A percentile compares a stretch with the other conserved stretches of the same genome.
phyloP scores from a whole-genome alignment of 768 basidiomycete species.

The Neoboletus subvelutipes region DNA sequence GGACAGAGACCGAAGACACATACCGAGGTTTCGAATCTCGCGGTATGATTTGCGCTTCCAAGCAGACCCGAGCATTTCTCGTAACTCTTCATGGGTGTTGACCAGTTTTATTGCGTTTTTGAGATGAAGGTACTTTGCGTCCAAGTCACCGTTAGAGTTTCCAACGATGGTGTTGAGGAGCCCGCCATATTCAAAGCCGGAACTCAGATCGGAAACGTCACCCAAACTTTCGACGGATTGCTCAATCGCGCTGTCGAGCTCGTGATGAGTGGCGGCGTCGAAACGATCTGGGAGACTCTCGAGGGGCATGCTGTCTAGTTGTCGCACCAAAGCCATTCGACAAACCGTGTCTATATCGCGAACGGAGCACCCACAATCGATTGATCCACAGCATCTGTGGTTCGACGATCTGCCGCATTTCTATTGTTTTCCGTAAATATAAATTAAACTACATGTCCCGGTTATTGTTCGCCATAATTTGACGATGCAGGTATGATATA shows the following conservation, averaged over 20 bases:
- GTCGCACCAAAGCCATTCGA: background rate
- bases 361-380: too few relatives aligned
- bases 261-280: background rate
- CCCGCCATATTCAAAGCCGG: background rate
- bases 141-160: background rate
- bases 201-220: background rate
- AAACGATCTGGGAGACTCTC: background rate
- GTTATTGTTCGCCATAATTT: too few relatives aligned
- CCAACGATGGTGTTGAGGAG: background rate
- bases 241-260: background rate
- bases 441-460: too few relatives aligned
- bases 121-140: background rate
- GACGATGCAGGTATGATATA: too few relatives aligned
- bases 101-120: too few relatives aligned
- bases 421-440: too few relatives aligned
- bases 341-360: background rate
- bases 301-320: background rate
- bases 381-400: too few relatives aligned
- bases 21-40: conserved; percentile 11
- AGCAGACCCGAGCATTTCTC: background rate
- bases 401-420: too few relatives aligned
- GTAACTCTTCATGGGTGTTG: background rate
- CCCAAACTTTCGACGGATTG: background rate
- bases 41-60: conserved; percentile 1
- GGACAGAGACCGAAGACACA: background rate